Evolutionary conservation across 75 land plant species (phyloP).

Genomic region (Pseudotsuga menziesii): DNA sequence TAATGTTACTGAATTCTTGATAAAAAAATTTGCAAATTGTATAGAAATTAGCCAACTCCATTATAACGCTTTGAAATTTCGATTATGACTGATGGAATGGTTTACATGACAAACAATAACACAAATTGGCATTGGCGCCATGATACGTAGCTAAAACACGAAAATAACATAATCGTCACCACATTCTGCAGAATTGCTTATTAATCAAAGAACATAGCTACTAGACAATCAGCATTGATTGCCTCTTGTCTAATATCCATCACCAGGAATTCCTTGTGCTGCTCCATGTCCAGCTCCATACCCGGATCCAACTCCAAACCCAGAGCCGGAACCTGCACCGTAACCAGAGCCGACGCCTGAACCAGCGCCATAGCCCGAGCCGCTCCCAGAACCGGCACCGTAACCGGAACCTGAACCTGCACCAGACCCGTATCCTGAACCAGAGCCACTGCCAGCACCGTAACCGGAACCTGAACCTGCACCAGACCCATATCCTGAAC

Average conservation of each 20-base stretch:
- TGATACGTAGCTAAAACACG: too few species aligned
- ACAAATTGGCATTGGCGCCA: too few species aligned
- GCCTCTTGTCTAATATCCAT: slow-evolving; percentile 1
- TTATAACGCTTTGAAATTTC: too few species aligned
- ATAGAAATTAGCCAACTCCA: too few species aligned
- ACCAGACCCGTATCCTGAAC: too few species aligned
- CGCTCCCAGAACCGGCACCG: neutral
- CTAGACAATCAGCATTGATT: neutral
- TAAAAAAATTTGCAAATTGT: too few species aligned
- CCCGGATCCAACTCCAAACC: neutral
- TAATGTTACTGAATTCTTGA: too few species aligned
- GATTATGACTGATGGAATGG: too few species aligned
- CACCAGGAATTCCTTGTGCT: neutral
- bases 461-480: neutral
- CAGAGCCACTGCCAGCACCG: neutral
- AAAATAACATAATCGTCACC: neutral
- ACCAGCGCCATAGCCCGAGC: neutral
- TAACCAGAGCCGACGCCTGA: neutral
- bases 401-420: neutral
- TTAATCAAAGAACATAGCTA: neutral
- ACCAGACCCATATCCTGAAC: too few species aligned
- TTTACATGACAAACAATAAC: too few species aligned
- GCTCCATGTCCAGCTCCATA: too few species aligned
- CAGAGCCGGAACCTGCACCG: neutral
- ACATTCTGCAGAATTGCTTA: neutral